Conservation (phyloP, 2,329 filamentous ascomycete species). For the Sporothrix variecibatus region DNA sequence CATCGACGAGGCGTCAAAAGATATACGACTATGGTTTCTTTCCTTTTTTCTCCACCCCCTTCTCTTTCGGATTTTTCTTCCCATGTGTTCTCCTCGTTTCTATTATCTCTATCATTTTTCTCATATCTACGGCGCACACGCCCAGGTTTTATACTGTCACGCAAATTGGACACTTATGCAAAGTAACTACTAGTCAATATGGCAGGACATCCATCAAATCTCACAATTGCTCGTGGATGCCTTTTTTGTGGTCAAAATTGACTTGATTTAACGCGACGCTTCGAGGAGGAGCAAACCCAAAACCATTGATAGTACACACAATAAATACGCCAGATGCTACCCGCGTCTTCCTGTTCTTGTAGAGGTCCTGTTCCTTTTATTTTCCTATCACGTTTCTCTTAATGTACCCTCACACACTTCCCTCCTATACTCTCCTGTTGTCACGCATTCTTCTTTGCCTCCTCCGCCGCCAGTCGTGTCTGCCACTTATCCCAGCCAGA, state of each 20-base stretch:
- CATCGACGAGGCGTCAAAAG: slow-evolving; percentile 23
- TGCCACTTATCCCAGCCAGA: slow-evolving; percentile 95
- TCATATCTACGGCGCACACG: not conserved
- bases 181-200: not conserved
- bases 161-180: not conserved
- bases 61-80: not conserved
- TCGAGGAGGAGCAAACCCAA: not conserved
- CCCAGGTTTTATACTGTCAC: not conserved
- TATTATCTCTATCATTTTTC: not conserved
- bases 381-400: not conserved
- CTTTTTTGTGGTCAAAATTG: not conserved
- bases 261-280: not conserved
- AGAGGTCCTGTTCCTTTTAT: not conserved
- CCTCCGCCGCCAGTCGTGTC: slow-evolving; percentile 45
- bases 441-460: slow-evolving; percentile 41
- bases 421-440: not conserved
- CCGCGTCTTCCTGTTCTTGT: not conserved
- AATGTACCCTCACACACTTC: not conserved
- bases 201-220: not conserved
- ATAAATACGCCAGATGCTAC: not conserved
- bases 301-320: not conserved
- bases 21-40: not conserved
- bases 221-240: not conserved
- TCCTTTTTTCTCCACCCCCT: not conserved
- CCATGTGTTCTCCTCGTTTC: not conserved